A percentile compares a stretch with the other conserved stretches of the same genome.
Evolutionary conservation across 2,329 filamentous ascomycete species (phyloP).

Genomic region (Aphanoascus verrucosus): DNA sequence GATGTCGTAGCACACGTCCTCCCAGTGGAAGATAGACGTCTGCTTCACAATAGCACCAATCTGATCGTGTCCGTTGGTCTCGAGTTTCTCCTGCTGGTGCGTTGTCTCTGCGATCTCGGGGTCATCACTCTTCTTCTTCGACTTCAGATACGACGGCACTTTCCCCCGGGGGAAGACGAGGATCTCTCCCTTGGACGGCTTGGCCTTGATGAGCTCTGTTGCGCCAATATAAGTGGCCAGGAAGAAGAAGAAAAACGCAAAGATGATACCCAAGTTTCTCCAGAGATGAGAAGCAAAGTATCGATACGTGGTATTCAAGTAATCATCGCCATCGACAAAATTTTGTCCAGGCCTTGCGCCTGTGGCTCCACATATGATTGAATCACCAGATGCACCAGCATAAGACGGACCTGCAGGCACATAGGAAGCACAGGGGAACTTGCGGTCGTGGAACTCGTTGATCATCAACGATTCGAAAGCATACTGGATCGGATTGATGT

Average conservation of each 20-base stretch:
- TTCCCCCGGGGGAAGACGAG: constrained; percentile 63
- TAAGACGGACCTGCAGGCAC: constrained; percentile 38
- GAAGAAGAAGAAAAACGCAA: constrained; percentile 46
- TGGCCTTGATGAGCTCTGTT: constrained; percentile 51
- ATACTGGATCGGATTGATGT: constrained; percentile 68
- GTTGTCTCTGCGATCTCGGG: constrained; percentile 6
- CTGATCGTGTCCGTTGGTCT: constrained; percentile 24
- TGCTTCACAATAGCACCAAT: constrained; percentile 19
- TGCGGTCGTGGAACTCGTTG: constrained; percentile 66
- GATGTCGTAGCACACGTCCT: constrained; percentile 71
- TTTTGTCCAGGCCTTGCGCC: constrained; percentile 47
- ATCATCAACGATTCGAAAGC: constrained; percentile 71
- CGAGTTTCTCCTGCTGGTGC: constrained; percentile 20
- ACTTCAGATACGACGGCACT: constrained; percentile 16
- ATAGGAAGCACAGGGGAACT: constrained; percentile 44
- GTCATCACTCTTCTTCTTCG: constrained; percentile 11
- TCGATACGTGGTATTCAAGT: constrained; percentile 44
- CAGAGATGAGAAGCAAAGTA: constrained; percentile 54
- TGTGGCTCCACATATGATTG: constrained; percentile 45
- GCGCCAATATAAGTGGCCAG: constrained; percentile 21
- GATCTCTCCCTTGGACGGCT: constrained; percentile 67
- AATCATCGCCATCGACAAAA: constrained; percentile 50
- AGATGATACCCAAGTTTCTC: constrained; percentile 60
- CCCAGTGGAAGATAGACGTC: constrained; percentile 70
- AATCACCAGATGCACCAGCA: constrained; percentile 18